phyloP scores from a whole-genome alignment of 176 grass and related monocot species.

The Oryza meridionalis region DNA sequence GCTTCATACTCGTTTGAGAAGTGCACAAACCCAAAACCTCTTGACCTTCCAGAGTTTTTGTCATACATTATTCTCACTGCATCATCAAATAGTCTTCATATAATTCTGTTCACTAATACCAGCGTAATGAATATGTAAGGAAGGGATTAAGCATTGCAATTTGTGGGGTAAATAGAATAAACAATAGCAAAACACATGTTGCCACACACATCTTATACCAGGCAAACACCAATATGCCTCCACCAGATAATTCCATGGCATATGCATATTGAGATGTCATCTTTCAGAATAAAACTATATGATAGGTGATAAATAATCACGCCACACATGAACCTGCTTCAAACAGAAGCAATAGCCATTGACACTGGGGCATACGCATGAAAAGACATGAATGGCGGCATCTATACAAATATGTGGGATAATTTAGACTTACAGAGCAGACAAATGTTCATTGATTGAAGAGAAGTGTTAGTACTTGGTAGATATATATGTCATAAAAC shows the following conservation, averaged over 20 bases:
- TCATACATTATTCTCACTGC: conserved; percentile 88
- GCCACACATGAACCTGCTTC: not conserved
- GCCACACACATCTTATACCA: conserved; percentile 3
- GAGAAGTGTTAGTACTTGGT: not conserved
- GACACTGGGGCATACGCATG: conserved; percentile 5
- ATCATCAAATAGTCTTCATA: conserved; percentile 40
- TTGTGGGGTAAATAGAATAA: conserved; percentile 22
- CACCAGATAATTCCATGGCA: conserved; percentile 12
- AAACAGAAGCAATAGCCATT: conserved; percentile 17
- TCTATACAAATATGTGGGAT: conserved; percentile 1
- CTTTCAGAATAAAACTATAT: not conserved
- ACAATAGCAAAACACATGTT: conserved; percentile 15
- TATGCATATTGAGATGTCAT: conserved; percentile 25
- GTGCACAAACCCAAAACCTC: conserved; percentile 88
- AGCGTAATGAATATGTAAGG: conserved; percentile 10
- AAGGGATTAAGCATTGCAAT: conserved; percentile 19
- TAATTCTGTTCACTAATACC: conserved; percentile 23
- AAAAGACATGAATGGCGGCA: not conserved
- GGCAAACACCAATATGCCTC: conserved; percentile 26
- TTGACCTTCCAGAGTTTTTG: conserved; percentile 91
- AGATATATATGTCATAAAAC: conserved; percentile 12
- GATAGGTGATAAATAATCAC: conserved; percentile 24
- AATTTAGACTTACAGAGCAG: not conserved
- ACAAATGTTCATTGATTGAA: not conserved
- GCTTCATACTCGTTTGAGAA: conserved; percentile 79